Evolutionary conservation across 2,329 filamentous ascomycete genomes (phyloP), one percentile per base, ranked within the genome.

Genomic region (Aspergillus neotritici): DNA sequence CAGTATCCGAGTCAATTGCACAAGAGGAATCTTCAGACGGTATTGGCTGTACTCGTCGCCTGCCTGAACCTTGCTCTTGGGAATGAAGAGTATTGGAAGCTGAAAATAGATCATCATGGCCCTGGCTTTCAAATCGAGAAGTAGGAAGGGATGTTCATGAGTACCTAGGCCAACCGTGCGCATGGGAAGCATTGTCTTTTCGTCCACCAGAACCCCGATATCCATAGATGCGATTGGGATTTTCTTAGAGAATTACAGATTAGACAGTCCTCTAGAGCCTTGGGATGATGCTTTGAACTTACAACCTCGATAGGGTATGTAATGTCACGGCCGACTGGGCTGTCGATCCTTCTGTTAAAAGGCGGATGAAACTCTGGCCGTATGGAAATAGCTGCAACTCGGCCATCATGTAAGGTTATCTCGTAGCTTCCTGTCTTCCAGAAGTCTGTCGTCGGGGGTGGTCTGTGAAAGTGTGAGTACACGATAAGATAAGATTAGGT

Each of bases 151-250:
- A 2, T 50, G 36, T 4, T 53, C 51, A 4, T 47, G 32, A 3
- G 32, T 37, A 4, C 46, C 50, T 4, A 60, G 41, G 11, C 53
- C 48, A 5, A 72, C 54, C 1, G 69, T 74, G 40, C 75, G 75
- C 73, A 86, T 78, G 7, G 72, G 63, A 58, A 82, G 76, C 73
- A 89, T 80, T 0, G 70, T 68, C 3, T 65, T 67, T 4, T 77
- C 72, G 1, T 72, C 64, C 1, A 74, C 53, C 65, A 80, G 72
- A 32, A 80, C 69, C 0, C 86, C 85, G 52, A 89, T 84, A 13
- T 80, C 74, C 2, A 89, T 55, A 0, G 65, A 67, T 1, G 59
- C 53, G 3, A 76, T 68, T 1, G 61, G 55, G 2, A 81, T 49
- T 12, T 57, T 68, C 61, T 77, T 1, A 34, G 12, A 5, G 30